A percentile compares a stretch with the other conserved stretches of the same genome.
Conservation (phyloP, 352 stramenopile species). For the Phytopythium aichiense region DNA sequence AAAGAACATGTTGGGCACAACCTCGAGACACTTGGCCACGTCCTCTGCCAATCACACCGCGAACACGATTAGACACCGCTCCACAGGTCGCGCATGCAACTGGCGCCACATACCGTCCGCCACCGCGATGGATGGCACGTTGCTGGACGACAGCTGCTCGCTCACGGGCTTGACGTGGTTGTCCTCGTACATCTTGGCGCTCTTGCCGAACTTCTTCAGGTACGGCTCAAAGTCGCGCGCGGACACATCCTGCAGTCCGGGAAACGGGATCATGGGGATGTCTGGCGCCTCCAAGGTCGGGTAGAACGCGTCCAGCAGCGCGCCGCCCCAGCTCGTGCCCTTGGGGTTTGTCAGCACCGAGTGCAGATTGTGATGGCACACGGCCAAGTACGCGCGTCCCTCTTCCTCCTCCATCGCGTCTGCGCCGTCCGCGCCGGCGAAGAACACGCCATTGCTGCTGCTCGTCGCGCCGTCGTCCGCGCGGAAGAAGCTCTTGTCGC, state of each 20-base stretch:
- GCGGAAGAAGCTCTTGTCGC: conserved; percentile 7
- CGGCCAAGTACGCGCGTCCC: conserved; percentile 55
- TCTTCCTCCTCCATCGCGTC: conserved; percentile 46
- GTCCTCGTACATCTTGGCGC: conserved; percentile 59
- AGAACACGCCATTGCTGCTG: conserved; percentile 10
- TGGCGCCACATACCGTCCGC: conserved; percentile 48
- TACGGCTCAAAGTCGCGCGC: conserved; percentile 76
- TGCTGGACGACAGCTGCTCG: conserved; percentile 80
- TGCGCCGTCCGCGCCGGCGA: conserved; percentile 5
- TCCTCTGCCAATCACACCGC: conserved; percentile 42
- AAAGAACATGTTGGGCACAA: conserved; percentile 82
- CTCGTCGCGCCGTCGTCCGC: background rate
- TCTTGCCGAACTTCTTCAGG: conserved; percentile 62
- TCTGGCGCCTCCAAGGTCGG: conserved; percentile 58
- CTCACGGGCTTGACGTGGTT: conserved; percentile 75
- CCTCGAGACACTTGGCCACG: conserved; percentile 69
- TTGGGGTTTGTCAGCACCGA: conserved; percentile 83
- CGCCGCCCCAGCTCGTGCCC: conserved; percentile 61
- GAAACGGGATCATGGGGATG: conserved; percentile 60
- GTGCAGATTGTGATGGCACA: conserved; percentile 82
- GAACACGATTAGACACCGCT: background rate
- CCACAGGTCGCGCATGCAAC: conserved; percentile 4
- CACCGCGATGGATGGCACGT: conserved; percentile 75
- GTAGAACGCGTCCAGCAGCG: conserved; percentile 72
- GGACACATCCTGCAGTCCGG: conserved; percentile 54